phyloP scores from a whole-genome alignment of 768 basidiomycete genomes.

The Amanita rimosa region DNA sequence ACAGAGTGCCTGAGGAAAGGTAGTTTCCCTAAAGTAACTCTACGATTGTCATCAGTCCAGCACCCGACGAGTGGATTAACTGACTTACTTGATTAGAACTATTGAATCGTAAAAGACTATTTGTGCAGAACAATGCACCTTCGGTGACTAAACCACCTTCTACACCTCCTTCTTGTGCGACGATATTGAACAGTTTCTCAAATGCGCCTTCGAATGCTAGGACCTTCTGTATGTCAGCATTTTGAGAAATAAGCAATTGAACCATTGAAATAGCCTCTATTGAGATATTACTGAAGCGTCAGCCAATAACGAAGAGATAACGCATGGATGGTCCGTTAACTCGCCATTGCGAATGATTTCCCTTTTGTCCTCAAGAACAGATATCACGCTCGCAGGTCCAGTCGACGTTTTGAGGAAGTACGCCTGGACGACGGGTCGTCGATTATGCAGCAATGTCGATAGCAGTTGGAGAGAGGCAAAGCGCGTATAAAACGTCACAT shows the following conservation, averaged over 20 bases:
- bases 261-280: constrained; percentile 77
- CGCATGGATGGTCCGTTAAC: constrained; percentile 11
- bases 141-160: constrained; percentile 84
- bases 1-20: constrained; percentile 56
- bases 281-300: not conserved
- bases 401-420: constrained; percentile 83
- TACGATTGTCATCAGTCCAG: constrained; percentile 20
- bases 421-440: constrained; percentile 73
- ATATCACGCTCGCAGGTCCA: constrained; percentile 63
- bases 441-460: constrained; percentile 68
- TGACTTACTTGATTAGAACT: constrained; percentile 78
- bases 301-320: not conserved
- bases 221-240: constrained; percentile 91
- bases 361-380: constrained; percentile 71
- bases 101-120: constrained; percentile 84
- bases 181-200: constrained; percentile 86
- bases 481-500: constrained; percentile 75
- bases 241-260: constrained; percentile 73
- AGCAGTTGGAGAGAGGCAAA: constrained; percentile 79
- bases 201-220: constrained; percentile 96
- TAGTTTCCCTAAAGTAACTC: constrained; percentile 94
- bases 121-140: constrained; percentile 78
- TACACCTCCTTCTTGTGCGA: constrained; percentile 80
- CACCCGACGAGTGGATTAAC: not conserved
- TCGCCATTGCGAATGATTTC: constrained; percentile 85